These are phyloP conservation scores for Xylariaceae sp. DNA, from an alignment of 2,329 filamentous ascomycete species.

Conservation along the genomic window DNA sequence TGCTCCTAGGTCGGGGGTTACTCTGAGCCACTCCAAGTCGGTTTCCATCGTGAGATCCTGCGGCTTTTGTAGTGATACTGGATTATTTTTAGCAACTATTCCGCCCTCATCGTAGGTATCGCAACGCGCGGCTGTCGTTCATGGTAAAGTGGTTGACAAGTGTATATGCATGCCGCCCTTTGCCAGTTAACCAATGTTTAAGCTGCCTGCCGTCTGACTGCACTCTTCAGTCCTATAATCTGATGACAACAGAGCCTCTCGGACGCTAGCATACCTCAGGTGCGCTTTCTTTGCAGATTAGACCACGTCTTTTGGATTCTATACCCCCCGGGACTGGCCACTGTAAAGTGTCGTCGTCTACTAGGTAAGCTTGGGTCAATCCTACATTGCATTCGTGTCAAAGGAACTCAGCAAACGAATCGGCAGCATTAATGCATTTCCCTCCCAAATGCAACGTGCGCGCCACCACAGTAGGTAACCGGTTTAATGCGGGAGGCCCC, in stretches of 20 bases:
- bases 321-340: not conserved
- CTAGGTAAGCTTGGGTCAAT: slow-evolving; percentile 4
- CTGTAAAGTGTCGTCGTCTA: slow-evolving; percentile 3
- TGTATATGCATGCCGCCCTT: not conserved
- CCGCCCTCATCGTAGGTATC: slow-evolving; percentile 2
- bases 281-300: slow-evolving; percentile 5
- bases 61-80: slow-evolving; percentile 18
- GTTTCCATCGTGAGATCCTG: not conserved
- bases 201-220: not conserved
- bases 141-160: not conserved
- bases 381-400: not conserved
- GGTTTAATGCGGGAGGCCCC: slow-evolving; percentile 1
- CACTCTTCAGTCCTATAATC: slow-evolving; percentile 5
- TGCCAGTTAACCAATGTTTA: not conserved
- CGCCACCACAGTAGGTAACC: slow-evolving; percentile 2
- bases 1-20: not conserved
- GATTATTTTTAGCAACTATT: not conserved
- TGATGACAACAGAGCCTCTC: not conserved
- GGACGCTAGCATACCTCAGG: not conserved
- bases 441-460: slow-evolving; percentile 11
- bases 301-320: slow-evolving; percentile 14
- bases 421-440: slow-evolving; percentile 1
- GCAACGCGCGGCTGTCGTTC: slow-evolving; percentile 19
- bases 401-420: slow-evolving; percentile 14
- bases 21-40: not conserved